phyloP scores from a whole-genome alignment of 176 grass and related monocot species.

The Carex littledalei region DNA sequence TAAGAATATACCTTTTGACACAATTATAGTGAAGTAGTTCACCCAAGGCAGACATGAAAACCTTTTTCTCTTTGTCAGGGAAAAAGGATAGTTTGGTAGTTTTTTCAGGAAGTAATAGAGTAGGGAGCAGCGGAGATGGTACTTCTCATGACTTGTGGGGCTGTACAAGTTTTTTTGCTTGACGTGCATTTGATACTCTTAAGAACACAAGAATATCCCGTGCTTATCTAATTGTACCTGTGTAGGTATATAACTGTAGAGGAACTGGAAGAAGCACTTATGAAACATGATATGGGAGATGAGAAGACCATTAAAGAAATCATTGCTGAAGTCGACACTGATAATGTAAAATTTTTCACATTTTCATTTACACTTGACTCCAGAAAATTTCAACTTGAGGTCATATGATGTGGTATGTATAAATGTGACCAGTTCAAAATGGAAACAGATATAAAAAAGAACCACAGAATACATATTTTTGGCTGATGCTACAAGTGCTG shows the following conservation, averaged over 20 bases:
- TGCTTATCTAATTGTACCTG: constrained; percentile 30
- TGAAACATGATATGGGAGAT: constrained; percentile 97
- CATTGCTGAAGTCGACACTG: constrained; percentile 90
- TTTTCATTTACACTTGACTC: neutral
- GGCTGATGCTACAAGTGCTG: neutral
- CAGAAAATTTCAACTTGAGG: neutral
- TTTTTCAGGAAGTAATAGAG: neutral
- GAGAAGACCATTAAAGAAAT: constrained; percentile 99
- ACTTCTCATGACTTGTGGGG: neutral
- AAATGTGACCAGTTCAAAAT: neutral
- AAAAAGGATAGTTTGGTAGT: neutral
- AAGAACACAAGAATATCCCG: neutral
- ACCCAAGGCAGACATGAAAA: neutral
- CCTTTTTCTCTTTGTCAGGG: neutral
- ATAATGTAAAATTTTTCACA: constrained; percentile 47
- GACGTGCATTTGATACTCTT: neutral
- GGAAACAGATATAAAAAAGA: neutral
- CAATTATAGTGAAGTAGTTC: neutral
- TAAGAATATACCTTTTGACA: neutral
- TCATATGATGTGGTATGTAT: neutral
- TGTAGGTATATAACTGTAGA: constrained; percentile 89
- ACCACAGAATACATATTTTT: neutral
- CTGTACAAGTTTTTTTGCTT: neutral
- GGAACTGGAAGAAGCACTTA: constrained; percentile 94
- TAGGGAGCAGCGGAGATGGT: neutral